phyloP scores from a whole-genome alignment of 441 rosid species.

The Francoa sonchifolia region DNA sequence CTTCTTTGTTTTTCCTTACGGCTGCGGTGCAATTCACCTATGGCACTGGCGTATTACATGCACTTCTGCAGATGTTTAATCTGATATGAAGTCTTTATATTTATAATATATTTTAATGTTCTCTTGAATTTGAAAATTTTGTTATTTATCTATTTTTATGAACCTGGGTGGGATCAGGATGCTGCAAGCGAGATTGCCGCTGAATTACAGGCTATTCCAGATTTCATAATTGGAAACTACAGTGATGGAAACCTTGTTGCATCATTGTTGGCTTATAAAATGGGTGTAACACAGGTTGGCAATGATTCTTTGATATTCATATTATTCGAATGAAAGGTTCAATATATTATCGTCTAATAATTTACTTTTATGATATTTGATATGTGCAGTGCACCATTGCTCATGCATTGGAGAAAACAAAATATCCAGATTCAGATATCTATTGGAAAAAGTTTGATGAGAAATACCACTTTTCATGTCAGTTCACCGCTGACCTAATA shows the following conservation, averaged over 20 bases:
- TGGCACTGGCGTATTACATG: too few relatives aligned
- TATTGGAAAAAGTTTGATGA: constrained; percentile 85
- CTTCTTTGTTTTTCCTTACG: too few relatives aligned
- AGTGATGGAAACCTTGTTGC: constrained; percentile 98
- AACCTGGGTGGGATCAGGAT: constrained; percentile 41
- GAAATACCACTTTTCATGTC: constrained; percentile 91
- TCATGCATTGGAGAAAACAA: constrained; percentile 96
- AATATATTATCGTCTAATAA: constrained; percentile 1
- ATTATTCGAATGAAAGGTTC: not conserved
- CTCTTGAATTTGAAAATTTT: too few relatives aligned
- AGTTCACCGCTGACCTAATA: constrained; percentile 83
- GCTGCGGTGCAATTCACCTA: too few relatives aligned
- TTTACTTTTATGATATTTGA: constrained; percentile 7
- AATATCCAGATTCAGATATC: constrained; percentile 92
- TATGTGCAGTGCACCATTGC: constrained; percentile 82
- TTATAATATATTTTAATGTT: too few relatives aligned
- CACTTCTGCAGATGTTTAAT: too few relatives aligned
- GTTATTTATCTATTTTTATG: too few relatives aligned
- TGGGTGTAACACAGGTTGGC: constrained; percentile 83
- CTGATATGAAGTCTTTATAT: too few relatives aligned
- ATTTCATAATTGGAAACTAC: constrained; percentile 87
- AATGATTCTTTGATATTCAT: constrained; percentile 1
- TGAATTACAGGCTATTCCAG: constrained; percentile 72
- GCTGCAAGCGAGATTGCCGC: constrained; percentile 71
- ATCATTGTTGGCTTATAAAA: constrained; percentile 69